Percentiles rank a stretch among this genome's conserved stretches.
Evolutionary conservation across 257 asterid species (phyloP).

Genomic region (Petunia axillaris): DNA sequence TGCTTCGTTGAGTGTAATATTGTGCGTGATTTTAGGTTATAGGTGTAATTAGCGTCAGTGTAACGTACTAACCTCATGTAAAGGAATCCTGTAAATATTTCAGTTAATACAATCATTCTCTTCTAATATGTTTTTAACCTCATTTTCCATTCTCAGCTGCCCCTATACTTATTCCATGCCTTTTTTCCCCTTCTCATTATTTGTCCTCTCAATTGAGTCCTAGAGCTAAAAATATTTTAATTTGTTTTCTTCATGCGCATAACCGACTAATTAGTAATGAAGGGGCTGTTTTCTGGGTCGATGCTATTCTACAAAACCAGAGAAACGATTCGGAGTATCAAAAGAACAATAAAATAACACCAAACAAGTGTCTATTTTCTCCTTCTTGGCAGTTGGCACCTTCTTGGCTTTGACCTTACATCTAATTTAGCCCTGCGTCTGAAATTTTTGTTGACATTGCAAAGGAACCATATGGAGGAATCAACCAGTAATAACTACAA

Average conservation of each 20-base stretch:
- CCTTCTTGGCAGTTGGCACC: constrained; percentile 8
- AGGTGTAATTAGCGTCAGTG: neutral
- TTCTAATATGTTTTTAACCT: neutral
- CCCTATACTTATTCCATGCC: neutral
- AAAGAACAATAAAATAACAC: neutral
- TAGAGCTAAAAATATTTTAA: no score
- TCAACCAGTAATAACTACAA: neutral
- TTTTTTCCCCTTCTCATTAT: no score
- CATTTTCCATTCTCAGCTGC: neutral
- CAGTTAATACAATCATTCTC: neutral
- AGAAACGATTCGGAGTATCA: neutral
- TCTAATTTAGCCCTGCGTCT: neutral
- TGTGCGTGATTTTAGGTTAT: constrained; percentile 13
- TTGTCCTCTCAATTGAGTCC: no score
- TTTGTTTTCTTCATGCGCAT: no score
- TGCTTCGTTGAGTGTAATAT: neutral
- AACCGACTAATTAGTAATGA: no score
- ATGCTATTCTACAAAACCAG: no score
- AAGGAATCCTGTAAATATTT: neutral
- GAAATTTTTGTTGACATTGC: neutral
- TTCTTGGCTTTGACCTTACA: neutral
- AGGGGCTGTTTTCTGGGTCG: no score
- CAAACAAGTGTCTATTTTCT: neutral
- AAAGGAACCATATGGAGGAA: neutral
- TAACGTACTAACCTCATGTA: neutral